Conservation (phyloP, 2,329 filamentous ascomycete genomes). For the Ophiocordyceps polyrhachis-furcata region DNA sequence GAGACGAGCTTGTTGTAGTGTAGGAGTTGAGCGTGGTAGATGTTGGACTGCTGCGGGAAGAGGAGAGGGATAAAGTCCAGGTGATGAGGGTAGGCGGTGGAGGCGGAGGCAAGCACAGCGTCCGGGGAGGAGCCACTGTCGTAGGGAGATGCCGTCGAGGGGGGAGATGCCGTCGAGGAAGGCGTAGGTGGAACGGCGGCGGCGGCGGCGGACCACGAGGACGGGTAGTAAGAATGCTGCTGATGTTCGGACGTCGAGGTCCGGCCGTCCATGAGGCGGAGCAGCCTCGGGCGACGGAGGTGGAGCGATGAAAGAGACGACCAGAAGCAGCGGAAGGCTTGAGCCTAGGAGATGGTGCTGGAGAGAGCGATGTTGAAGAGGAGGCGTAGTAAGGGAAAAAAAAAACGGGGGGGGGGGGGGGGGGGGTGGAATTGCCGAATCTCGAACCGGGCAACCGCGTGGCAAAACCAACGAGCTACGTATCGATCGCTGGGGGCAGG, state of each 20-base stretch:
- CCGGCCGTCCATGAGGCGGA: slow-evolving; percentile 20
- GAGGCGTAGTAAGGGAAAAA: no score
- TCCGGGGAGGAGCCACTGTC: slow-evolving; percentile 14
- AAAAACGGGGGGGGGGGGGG: no score
- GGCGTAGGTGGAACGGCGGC: slow-evolving; percentile 5
- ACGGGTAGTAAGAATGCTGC: slow-evolving; percentile 18
- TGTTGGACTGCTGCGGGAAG: slow-evolving; percentile 37
- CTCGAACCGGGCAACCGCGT: no score
- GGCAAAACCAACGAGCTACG: no score
- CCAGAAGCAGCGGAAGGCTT: background rate
- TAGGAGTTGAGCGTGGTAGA: slow-evolving; percentile 43
- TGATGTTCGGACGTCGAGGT: slow-evolving; percentile 18
- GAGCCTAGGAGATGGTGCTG: background rate
- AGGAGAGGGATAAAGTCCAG: slow-evolving; percentile 38
- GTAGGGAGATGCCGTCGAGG: slow-evolving; percentile 8
- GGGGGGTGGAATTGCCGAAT: no score
- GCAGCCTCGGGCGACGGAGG: slow-evolving; percentile 3
- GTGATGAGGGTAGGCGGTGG: slow-evolving; percentile 20
- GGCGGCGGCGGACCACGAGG: slow-evolving; percentile 13
- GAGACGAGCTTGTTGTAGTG: slow-evolving; percentile 49
- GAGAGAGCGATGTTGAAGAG: background rate
- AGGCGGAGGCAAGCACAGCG: slow-evolving; percentile 9
- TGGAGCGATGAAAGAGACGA: background rate
- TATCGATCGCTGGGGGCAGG: no score
- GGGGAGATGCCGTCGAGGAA: slow-evolving; percentile 8